Evolutionary conservation across 352 stramenopile species (phyloP).

Genomic region (Globisporangium iwayamae): DNA sequence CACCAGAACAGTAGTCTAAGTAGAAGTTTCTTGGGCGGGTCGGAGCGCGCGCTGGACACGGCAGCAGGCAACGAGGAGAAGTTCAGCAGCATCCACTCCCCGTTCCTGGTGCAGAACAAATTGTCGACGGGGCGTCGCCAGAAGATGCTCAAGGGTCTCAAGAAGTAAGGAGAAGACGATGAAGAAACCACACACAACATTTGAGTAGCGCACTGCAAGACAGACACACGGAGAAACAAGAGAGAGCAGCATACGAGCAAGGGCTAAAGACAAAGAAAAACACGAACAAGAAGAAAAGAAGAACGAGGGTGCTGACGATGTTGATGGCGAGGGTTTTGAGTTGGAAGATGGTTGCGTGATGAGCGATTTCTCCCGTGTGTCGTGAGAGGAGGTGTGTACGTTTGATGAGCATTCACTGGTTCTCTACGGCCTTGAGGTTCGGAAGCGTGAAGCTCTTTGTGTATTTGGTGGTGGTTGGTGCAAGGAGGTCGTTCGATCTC

Average conservation of each 20-base stretch:
- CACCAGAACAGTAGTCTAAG: conserved; percentile 62
- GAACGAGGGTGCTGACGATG: not conserved
- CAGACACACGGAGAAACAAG: not conserved
- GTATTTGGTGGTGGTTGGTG: too few species aligned
- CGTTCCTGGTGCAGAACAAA: conserved; percentile 84
- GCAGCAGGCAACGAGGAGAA: conserved; percentile 68
- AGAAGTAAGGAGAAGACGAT: conserved; percentile 51
- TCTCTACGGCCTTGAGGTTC: too few species aligned
- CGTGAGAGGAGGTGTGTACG: too few species aligned
- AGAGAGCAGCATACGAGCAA: not conserved
- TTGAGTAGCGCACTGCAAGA: conserved; percentile 3
- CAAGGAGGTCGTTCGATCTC: too few species aligned
- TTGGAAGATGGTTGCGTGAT: too few species aligned
- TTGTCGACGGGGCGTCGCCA: conserved; percentile 79
- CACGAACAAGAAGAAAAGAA: conserved; percentile 10
- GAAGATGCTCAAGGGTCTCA: conserved; percentile 88
- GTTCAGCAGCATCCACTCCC: conserved; percentile 84
- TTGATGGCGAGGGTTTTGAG: not conserved
- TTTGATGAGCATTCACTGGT: too few species aligned
- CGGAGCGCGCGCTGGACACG: conserved; percentile 29
- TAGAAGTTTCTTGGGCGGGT: conserved; percentile 42
- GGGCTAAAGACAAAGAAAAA: conserved; percentile 12
- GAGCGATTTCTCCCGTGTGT: too few species aligned
- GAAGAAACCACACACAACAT: not conserved
- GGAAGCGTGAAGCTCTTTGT: too few species aligned